phyloP scores from a whole-genome alignment of 768 basidiomycete species.

The Boletus reticuloceps region DNA sequence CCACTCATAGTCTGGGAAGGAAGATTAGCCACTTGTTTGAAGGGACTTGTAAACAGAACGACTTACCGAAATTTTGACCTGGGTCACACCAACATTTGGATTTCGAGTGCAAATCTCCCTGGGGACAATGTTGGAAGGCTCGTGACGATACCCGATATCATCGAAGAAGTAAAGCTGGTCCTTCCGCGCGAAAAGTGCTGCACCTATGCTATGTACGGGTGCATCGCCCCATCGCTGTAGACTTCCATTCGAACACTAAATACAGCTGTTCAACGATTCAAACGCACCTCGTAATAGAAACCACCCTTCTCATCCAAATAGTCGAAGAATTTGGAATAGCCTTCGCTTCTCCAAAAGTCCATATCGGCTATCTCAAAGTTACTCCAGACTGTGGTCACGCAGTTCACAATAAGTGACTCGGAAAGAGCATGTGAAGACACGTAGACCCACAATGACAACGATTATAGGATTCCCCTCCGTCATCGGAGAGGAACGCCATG shows the following conservation, averaged over 20 bases:
- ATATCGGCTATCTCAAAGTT: conserved; percentile 87
- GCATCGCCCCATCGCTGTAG: conserved; percentile 80
- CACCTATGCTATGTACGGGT: conserved; percentile 83
- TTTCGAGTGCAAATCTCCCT: conserved; percentile 50
- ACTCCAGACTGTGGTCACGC: conserved; percentile 53
- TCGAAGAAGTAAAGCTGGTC: conserved; percentile 80
- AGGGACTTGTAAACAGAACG: neutral
- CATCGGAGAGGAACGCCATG: conserved; percentile 71
- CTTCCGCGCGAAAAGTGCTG: conserved; percentile 68
- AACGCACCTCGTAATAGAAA: conserved; percentile 83
- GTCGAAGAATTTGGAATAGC: conserved; percentile 83
- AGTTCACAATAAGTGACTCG: neutral
- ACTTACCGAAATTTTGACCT: conserved; percentile 65
- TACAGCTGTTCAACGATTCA: neutral
- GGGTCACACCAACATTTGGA: conserved; percentile 74
- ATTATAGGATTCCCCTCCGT: conserved; percentile 67
- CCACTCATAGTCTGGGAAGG: conserved; percentile 66
- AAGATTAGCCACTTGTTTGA: neutral
- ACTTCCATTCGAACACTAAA: neutral
- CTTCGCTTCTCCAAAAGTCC: conserved; percentile 84
- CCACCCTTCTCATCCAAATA: conserved; percentile 80
- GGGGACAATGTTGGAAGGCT: conserved; percentile 76
- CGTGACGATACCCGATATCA: conserved; percentile 84
- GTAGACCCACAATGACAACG: conserved; percentile 67
- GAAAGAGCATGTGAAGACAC: neutral